Evolutionary conservation across 1,284 basidiomycete species (phyloP).

Genomic region (Sanguinoderma infundibulare): DNA sequence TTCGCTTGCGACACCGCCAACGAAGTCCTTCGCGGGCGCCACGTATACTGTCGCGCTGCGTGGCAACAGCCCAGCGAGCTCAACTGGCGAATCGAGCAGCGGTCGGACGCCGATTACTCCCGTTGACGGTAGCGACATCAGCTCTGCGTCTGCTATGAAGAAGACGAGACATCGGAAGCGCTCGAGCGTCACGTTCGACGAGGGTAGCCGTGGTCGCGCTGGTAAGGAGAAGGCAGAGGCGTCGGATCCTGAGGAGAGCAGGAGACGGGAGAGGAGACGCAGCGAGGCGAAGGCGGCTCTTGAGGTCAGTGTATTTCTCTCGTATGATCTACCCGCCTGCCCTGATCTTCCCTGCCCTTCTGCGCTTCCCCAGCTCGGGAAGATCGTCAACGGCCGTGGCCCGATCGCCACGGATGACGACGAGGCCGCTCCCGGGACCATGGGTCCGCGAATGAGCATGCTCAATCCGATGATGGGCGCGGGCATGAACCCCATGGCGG

Average conservation of each 20-base stretch:
- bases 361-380: conserved; percentile 66
- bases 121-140: conserved; percentile 73
- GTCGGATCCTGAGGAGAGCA: conserved; percentile 49
- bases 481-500: conserved; percentile 42
- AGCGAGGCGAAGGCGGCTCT: conserved; percentile 79
- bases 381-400: conserved; percentile 76
- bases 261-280: conserved; percentile 68
- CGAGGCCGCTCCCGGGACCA: conserved; percentile 46
- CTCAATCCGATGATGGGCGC: conserved; percentile 54
- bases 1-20: conserved; percentile 27
- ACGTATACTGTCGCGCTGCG: conserved; percentile 27
- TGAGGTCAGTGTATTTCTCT: conserved; percentile 55
- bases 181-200: conserved; percentile 64
- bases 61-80: conserved; percentile 74
- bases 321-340: neutral
- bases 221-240: conserved; percentile 44
- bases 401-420: conserved; percentile 66
- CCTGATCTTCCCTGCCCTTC: conserved; percentile 2
- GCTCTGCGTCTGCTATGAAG: conserved; percentile 32
- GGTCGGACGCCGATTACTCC: conserved; percentile 73
- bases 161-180: conserved; percentile 46
- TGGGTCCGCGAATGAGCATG: conserved; percentile 43
- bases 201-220: conserved; percentile 30
- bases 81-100: conserved; percentile 79
- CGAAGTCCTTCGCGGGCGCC: conserved; percentile 49